Conservation (phyloP, 2,329 filamentous ascomycete genomes). For the Pseudogymnoascus sp. region DNA sequence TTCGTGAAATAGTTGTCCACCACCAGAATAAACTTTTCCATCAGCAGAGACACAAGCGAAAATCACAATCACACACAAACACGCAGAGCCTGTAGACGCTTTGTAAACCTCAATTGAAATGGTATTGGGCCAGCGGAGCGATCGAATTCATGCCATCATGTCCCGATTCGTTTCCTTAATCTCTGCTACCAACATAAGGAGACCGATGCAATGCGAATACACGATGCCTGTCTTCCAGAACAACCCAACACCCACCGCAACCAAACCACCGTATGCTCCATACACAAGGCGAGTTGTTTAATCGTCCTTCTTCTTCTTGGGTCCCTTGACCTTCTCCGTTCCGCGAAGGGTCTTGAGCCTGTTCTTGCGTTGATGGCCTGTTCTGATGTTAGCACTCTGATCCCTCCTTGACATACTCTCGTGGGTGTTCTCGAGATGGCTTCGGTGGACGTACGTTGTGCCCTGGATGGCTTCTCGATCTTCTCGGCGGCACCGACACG, state of each 20-base stretch:
- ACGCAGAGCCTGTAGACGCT: not conserved
- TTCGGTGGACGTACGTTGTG: slow-evolving; percentile 77
- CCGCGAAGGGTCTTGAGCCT: slow-evolving; percentile 96
- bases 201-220: slow-evolving; percentile 24
- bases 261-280: slow-evolving; percentile 20
- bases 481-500: slow-evolving; percentile 87
- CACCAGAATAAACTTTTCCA: not conserved
- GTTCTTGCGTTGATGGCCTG: slow-evolving; percentile 99
- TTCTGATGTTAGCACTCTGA: slow-evolving; percentile 23
- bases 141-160: slow-evolving; percentile 15
- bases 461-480: slow-evolving; percentile 95
- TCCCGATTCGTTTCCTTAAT: slow-evolving; percentile 14
- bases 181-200: slow-evolving; percentile 16
- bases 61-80: slow-evolving; percentile 4
- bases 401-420: not conserved
- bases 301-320: slow-evolving; percentile 89
- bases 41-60: not conserved
- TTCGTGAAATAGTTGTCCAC: not conserved
- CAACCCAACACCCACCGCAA: slow-evolving; percentile 25
- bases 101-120: slow-evolving; percentile 15
- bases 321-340: slow-evolving; percentile 96
- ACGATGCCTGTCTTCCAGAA: slow-evolving; percentile 23
- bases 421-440: not conserved
- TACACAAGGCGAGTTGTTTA: slow-evolving; percentile 41
- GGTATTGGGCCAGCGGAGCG: slow-evolving; percentile 13